Percentiles rank a stretch among this genome's conserved stretches.
Conservation (phyloP, 768 basidiomycete species). For the Mycena maculata region DNA sequence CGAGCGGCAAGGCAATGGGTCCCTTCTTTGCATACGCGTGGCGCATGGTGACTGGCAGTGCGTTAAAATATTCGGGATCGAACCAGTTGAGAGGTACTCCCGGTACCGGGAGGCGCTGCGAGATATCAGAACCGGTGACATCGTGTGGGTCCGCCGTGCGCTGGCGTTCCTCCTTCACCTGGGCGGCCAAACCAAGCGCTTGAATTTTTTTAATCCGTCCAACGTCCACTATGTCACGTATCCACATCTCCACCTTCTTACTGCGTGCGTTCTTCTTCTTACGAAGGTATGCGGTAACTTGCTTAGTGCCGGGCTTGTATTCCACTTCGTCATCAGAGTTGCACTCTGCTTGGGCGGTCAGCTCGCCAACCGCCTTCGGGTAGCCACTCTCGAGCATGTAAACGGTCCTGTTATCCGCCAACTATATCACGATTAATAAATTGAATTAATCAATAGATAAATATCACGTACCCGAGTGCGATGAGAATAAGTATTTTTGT, state of each 20-base stretch:
- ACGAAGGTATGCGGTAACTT: background rate
- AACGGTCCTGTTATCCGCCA: background rate
- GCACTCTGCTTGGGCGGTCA: too few relatives aligned
- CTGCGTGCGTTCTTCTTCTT: background rate
- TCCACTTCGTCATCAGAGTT: too few relatives aligned
- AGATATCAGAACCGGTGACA: too few relatives aligned
- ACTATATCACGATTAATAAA: background rate
- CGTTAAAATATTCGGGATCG: background rate
- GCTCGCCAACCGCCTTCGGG: too few relatives aligned
- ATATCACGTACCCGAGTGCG: background rate
- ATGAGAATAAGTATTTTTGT: too few relatives aligned
- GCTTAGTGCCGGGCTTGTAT: too few relatives aligned
- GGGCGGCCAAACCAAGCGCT: too few relatives aligned
- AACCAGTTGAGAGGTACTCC: background rate
- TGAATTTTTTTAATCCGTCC: too few relatives aligned
- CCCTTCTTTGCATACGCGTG: background rate
- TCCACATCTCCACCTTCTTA: background rate
- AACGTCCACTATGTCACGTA: background rate
- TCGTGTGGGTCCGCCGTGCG: too few relatives aligned
- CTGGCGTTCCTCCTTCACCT: too few relatives aligned
- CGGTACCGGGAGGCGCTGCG: too few relatives aligned
- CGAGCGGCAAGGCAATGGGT: background rate
- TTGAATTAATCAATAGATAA: background rate
- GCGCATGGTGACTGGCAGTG: background rate
- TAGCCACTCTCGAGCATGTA: too few relatives aligned